Conservation (phyloP, 176 grass and related monocot species). For the Avena atlantica region DNA sequence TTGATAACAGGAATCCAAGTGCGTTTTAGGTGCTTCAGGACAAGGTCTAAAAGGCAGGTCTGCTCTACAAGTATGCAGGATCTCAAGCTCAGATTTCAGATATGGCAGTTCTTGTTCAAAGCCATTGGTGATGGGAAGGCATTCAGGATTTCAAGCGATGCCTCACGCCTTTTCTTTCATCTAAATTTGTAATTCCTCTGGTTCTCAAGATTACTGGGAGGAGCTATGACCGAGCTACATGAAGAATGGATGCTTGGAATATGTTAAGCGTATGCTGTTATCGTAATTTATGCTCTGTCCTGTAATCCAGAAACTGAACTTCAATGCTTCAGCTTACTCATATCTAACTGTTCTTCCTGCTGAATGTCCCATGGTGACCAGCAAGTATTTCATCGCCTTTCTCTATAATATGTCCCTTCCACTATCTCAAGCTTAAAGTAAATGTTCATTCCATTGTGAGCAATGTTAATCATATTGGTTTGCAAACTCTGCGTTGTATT, state of each 20-base stretch:
- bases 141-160: slow-evolving; percentile 40
- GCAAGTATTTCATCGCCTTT: slow-evolving; percentile 30
- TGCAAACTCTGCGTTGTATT: neutral
- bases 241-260: slow-evolving; percentile 34
- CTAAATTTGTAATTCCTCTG: slow-evolving; percentile 41
- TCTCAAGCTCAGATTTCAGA: slow-evolving; percentile 41
- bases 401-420: neutral
- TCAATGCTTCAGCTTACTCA: slow-evolving; percentile 13
- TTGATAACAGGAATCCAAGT: slow-evolving; percentile 59
- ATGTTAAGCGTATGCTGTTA: neutral
- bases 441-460: too few relatives aligned
- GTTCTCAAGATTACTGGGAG: neutral
- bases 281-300: slow-evolving; percentile 24
- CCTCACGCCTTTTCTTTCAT: slow-evolving; percentile 33
- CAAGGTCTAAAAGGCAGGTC: slow-evolving; percentile 44
- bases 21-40: slow-evolving; percentile 44
- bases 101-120: slow-evolving; percentile 46
- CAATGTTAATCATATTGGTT: neutral
- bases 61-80: slow-evolving; percentile 48
- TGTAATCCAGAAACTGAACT: slow-evolving; percentile 26
- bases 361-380: slow-evolving; percentile 8
- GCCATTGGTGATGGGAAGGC: slow-evolving; percentile 35
- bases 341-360: neutral
- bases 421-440: neutral
- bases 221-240: slow-evolving; percentile 1